Percentiles rank a stretch among this genome's conserved stretches.
phyloP scores from a whole-genome alignment of 2,329 filamentous ascomycete species.

The Aspergillus niger region DNA sequence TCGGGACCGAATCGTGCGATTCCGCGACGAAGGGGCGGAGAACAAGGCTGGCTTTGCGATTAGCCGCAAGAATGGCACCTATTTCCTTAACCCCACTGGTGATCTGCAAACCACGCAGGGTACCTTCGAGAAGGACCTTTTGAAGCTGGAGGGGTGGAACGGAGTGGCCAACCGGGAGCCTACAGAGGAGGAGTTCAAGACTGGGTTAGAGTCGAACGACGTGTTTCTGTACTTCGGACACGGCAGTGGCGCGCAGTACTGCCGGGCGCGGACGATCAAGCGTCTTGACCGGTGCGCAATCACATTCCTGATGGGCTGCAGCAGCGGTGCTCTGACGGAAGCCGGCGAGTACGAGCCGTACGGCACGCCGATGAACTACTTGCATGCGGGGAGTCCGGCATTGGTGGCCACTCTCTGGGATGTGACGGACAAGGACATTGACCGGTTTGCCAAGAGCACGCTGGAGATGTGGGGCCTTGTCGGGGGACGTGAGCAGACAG shows the following conservation, averaged over 20 bases:
- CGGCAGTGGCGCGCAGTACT: constrained; percentile 91
- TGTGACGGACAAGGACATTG: constrained; percentile 95
- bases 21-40: constrained; percentile 27
- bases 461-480: constrained; percentile 88
- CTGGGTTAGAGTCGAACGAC: constrained; percentile 65
- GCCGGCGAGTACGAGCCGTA: constrained; percentile 88
- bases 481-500: constrained; percentile 47
- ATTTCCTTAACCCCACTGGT: constrained; percentile 84
- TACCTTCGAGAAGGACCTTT: constrained; percentile 69
- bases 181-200: constrained; percentile 74
- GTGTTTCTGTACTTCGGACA: constrained; percentile 94
- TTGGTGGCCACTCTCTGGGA: constrained; percentile 96
- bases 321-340: constrained; percentile 76
- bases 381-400: constrained; percentile 82
- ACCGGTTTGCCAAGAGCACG: constrained; percentile 77
- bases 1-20: constrained; percentile 69
- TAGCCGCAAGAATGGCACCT: constrained; percentile 51
- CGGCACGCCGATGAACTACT: constrained; percentile 87
- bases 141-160: constrained; percentile 61
- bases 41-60: constrained; percentile 53
- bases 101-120: constrained; percentile 80
- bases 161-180: constrained; percentile 70
- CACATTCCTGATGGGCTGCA: constrained; percentile 91
- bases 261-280: constrained; percentile 79
- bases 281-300: constrained; percentile 76